phyloP scores from a whole-genome alignment of 768 basidiomycete species.

The Boletus sensibilis region DNA sequence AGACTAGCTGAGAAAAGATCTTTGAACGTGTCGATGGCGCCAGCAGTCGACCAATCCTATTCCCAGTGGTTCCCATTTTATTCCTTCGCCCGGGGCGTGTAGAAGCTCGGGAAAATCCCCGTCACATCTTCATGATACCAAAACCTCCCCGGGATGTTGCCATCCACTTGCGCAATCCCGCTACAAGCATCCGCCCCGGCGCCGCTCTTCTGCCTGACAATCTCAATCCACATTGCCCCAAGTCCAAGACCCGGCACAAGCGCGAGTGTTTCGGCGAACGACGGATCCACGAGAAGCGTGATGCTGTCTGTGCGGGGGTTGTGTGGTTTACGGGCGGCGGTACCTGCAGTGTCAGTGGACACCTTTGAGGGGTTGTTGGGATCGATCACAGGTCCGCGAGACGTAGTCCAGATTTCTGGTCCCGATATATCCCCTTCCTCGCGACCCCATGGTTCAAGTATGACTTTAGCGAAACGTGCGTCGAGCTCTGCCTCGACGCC shows the following conservation, averaged over 20 bases:
- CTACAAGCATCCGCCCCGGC: neutral
- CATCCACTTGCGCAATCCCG: conserved; percentile 8
- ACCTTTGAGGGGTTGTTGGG: conserved; percentile 18
- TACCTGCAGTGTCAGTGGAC: neutral
- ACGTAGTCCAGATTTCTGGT: conserved; percentile 37
- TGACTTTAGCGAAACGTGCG: conserved; percentile 45
- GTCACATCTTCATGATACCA: conserved; percentile 64
- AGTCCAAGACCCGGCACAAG: conserved; percentile 54
- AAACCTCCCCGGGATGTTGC: conserved; percentile 23
- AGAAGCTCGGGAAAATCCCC: conserved; percentile 54
- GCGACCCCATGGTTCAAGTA: conserved; percentile 55
- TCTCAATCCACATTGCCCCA: conserved; percentile 67
- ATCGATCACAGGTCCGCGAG: conserved; percentile 37
- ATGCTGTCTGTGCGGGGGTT: conserved; percentile 59
- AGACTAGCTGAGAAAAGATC: neutral
- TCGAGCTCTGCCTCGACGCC: conserved; percentile 50
- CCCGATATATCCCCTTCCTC: conserved; percentile 38
- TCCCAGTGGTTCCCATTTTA: neutral
- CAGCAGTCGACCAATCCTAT: neutral
- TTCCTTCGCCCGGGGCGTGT: conserved; percentile 28
- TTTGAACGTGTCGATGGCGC: neutral
- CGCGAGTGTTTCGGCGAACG: conserved; percentile 39
- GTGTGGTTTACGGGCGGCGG: conserved; percentile 35
- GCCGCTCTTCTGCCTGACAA: conserved; percentile 40
- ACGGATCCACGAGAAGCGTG: conserved; percentile 52